These are phyloP conservation scores for Backusella tuberculispora DNA, from an alignment of 192 early-diverging fungal genomes.

Conservation along the genomic window DNA sequence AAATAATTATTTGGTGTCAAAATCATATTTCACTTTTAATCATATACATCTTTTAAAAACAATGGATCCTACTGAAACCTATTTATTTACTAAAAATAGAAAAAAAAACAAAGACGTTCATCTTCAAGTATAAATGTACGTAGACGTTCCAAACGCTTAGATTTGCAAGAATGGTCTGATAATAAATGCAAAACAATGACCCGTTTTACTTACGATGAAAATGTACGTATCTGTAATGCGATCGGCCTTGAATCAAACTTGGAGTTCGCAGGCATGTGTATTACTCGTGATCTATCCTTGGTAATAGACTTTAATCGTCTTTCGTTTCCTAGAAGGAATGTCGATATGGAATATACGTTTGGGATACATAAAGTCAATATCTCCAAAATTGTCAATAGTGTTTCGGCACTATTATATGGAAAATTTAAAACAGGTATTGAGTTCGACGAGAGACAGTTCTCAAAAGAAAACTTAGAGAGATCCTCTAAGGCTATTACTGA, in stretches of 20 bases:
- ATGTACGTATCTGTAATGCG: too few relatives aligned
- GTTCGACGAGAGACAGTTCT: neutral
- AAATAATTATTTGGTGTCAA: too few relatives aligned
- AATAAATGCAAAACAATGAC: neutral
- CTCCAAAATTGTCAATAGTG: neutral
- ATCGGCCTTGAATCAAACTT: too few relatives aligned
- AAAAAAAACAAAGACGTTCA: neutral
- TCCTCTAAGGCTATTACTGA: neutral
- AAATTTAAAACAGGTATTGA: neutral
- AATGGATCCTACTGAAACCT: neutral
- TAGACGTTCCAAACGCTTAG: neutral
- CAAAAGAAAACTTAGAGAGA: neutral
- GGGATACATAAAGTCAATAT: neutral
- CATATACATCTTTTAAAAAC: neutral
- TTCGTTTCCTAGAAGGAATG: too few relatives aligned
- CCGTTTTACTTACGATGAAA: neutral
- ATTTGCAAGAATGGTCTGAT: neutral
- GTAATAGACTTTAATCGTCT: too few relatives aligned
- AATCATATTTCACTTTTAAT: too few relatives aligned
- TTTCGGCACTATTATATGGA: neutral
- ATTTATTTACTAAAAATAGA: neutral
- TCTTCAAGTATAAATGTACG: neutral
- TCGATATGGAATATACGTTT: too few relatives aligned
- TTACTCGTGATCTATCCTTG: too few relatives aligned
- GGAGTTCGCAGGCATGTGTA: too few relatives aligned